Percentiles rank a stretch among this genome's conserved stretches.
Conservation (phyloP, 169 alveolate genomes). For the Eimeria necatrix region DNA sequence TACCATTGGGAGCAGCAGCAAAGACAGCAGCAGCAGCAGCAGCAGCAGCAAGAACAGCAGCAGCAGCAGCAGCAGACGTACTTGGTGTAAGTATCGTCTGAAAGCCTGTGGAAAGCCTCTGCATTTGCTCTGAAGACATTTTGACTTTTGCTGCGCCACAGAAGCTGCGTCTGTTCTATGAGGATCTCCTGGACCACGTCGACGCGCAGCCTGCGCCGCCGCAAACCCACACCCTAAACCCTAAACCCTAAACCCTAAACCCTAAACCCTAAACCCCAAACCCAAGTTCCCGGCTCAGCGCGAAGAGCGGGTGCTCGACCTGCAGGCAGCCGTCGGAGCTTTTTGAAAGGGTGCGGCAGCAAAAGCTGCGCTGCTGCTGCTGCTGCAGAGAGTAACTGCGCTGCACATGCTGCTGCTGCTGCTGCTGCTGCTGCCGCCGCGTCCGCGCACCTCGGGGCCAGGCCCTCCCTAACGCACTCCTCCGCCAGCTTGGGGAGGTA, state of each 20-base stretch:
- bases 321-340: too few species aligned
- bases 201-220: constrained; percentile 4
- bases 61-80: background rate
- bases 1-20: background rate
- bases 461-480: constrained; percentile 26
- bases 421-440: background rate
- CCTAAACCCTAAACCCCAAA: too few species aligned
- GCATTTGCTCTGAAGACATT: constrained; percentile 30
- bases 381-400: background rate
- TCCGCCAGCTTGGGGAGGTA: constrained; percentile 8
- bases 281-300: too few species aligned
- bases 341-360: too few species aligned
- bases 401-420: background rate
- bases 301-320: too few species aligned
- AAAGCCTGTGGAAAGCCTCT: constrained; percentile 8
- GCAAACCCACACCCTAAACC: background rate
- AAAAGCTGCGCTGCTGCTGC: too few species aligned
- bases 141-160: background rate
- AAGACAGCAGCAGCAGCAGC: too few species aligned
- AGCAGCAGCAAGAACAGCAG: background rate
- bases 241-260: background rate
- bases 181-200: constrained; percentile 41
- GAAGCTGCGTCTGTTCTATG: background rate
- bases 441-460: background rate
- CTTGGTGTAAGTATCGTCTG: constrained; percentile 25